Percentiles rank a stretch among this genome's conserved stretches.
Conservation (phyloP, 1,139 yeast species). For the Taphrina wiesneri region DNA sequence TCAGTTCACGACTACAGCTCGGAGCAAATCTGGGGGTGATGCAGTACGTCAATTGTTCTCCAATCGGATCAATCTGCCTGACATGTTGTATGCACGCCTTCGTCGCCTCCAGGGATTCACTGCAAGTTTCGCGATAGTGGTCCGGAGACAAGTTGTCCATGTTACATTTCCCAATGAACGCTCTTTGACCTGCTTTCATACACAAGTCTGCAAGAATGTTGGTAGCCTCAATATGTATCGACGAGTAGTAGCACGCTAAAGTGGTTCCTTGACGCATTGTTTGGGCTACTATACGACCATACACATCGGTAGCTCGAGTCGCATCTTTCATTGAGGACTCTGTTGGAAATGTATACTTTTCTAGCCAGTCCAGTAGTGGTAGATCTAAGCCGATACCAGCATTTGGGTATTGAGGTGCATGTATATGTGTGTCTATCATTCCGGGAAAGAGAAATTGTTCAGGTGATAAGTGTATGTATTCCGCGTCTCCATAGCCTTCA, state of each 20-base stretch:
- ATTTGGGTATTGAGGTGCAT: slow-evolving; percentile 96
- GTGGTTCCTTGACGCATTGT: slow-evolving; percentile 84
- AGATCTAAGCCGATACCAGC: slow-evolving; percentile 83
- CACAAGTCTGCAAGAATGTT: slow-evolving; percentile 74
- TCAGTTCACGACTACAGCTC: slow-evolving; percentile 65
- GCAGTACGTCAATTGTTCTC: slow-evolving; percentile 62
- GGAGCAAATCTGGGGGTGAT: slow-evolving; percentile 96
- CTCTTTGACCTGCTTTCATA: slow-evolving; percentile 71
- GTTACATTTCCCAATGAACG: slow-evolving; percentile 84
- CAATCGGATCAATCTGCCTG: slow-evolving; percentile 54
- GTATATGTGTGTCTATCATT: slow-evolving; percentile 91
- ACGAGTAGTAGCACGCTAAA: slow-evolving; percentile 86
- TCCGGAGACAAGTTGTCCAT: slow-evolving; percentile 72
- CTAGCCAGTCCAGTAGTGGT: slow-evolving; percentile 85
- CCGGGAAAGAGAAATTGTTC: slow-evolving; percentile 66
- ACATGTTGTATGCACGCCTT: slow-evolving; percentile 61
- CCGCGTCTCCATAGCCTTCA: slow-evolving; percentile 18
- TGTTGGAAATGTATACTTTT: slow-evolving; percentile 81
- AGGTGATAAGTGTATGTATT: neutral
- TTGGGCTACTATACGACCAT: slow-evolving; percentile 62
- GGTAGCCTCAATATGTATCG: slow-evolving; percentile 76
- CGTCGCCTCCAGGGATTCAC: slow-evolving; percentile 59
- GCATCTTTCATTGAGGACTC: slow-evolving; percentile 63
- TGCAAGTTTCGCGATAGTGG: slow-evolving; percentile 64
- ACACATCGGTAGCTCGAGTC: slow-evolving; percentile 60